Conservation (phyloP, 2,329 filamentous ascomycete species). For the Fusarium zealandicum region DNA sequence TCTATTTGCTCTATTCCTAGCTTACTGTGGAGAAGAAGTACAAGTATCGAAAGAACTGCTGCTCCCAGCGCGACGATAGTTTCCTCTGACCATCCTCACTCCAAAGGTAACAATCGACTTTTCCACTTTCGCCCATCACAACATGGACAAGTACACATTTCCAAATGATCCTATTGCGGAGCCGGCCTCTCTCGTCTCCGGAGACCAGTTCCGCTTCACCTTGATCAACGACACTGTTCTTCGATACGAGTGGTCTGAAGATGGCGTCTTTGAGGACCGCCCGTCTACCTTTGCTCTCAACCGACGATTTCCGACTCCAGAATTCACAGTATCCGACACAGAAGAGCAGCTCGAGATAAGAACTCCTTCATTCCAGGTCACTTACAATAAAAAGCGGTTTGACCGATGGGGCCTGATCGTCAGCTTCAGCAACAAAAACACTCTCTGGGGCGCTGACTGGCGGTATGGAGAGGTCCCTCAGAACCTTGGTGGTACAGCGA, state of each 20-base stretch:
- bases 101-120: not conserved
- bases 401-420: conserved; percentile 57
- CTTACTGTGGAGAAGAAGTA: no score
- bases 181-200: conserved; percentile 26
- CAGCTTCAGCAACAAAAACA: conserved; percentile 51
- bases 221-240: conserved; percentile 63
- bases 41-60: no score
- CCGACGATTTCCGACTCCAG: conserved; percentile 51
- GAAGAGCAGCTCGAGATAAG: conserved; percentile 60
- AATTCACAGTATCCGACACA: conserved; percentile 57
- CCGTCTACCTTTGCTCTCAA: conserved; percentile 68
- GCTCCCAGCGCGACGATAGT: no score
- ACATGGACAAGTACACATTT: conserved; percentile 34
- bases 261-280: conserved; percentile 67
- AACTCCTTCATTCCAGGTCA: conserved; percentile 61
- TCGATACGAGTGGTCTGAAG: conserved; percentile 68
- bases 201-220: conserved; percentile 63
- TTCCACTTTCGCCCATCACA: not conserved
- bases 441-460: conserved; percentile 48
- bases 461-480: conserved; percentile 55
- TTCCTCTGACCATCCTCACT: no score
- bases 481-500: conserved; percentile 56
- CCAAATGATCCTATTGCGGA: conserved; percentile 29
- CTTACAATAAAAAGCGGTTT: conserved; percentile 66
- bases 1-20: no score